phyloP scores from a whole-genome alignment of 306 rosid species.

The Fagus crenata region DNA sequence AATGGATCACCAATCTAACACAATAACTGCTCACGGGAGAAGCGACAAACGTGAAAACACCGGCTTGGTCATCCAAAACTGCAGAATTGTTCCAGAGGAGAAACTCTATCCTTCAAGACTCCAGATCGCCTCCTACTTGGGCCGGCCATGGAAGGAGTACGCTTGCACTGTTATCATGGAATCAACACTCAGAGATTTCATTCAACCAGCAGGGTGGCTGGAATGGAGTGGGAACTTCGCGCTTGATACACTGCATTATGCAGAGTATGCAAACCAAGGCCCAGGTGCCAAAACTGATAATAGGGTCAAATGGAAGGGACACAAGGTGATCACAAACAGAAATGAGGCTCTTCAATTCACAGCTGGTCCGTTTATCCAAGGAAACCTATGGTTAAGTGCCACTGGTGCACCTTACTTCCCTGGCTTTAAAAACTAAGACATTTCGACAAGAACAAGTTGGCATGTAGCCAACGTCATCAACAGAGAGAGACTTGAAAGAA shows the following conservation, averaged over 20 bases:
- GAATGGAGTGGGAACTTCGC: conserved; percentile 26
- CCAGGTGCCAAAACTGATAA: conserved; percentile 18
- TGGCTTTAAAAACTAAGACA: conserved; percentile 13
- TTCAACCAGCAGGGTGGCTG: conserved; percentile 39
- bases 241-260: conserved; percentile 27
- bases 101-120: conserved; percentile 7
- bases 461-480: not conserved
- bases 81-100: conserved; percentile 32
- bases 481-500: no score
- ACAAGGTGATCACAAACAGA: conserved; percentile 25
- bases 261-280: conserved; percentile 34
- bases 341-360: conserved; percentile 36
- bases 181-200: conserved; percentile 23
- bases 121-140: conserved; percentile 22
- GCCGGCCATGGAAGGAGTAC: conserved; percentile 37
- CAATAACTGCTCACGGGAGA: conserved; percentile 57
- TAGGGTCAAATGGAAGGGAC: conserved; percentile 37
- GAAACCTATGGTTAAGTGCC: conserved; percentile 26
- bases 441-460: no score
- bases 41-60: not conserved
- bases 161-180: conserved; percentile 37
- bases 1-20: conserved; percentile 36
- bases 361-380: conserved; percentile 18
- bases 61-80: conserved; percentile 34
- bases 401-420: conserved; percentile 26